Conservation (phyloP, 208 protist species). For the Acanthamoeba healyi region DNA sequence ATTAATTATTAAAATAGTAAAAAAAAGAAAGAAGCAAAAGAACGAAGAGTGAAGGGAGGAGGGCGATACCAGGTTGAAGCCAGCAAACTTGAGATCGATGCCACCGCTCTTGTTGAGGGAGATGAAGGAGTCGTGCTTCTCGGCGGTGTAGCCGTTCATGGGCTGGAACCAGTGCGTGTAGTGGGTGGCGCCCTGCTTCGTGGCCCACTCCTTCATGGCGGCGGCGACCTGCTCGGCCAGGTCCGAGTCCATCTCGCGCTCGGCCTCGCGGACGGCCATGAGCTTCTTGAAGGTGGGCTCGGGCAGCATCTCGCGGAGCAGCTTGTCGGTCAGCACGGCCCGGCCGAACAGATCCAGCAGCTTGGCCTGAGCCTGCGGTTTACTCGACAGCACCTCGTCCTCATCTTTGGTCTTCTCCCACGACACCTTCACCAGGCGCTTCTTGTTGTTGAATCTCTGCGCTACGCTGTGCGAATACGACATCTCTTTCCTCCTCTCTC, state of each 20-base stretch:
- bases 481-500: too few species aligned
- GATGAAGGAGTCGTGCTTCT: constrained; percentile 90
- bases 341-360: constrained; percentile 7
- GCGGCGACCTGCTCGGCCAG: constrained; percentile 81
- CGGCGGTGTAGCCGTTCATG: constrained; percentile 83
- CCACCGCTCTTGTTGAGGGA: constrained; percentile 75
- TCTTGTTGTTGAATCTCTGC: constrained; percentile 47
- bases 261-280: constrained; percentile 62
- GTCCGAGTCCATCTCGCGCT: constrained; percentile 48
- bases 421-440: constrained; percentile 32
- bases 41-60: not conserved
- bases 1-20: too few species aligned
- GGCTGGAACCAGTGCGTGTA: constrained; percentile 93
- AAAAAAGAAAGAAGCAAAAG: too few species aligned
- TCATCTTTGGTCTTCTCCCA: constrained; percentile 32
- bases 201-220: constrained; percentile 91
- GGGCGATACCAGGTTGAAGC: constrained; percentile 66
- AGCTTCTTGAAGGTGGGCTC: constrained; percentile 48
- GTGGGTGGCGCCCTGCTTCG: constrained; percentile 87
- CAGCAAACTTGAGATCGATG: constrained; percentile 26
- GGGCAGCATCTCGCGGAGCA: not conserved
- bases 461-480: not conserved
- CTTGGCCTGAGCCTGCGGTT: not conserved
- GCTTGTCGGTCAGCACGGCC: not conserved
- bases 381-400: not conserved